Conservation (phyloP, 23 red algal genomes). For the Agarophyton chilense region DNA sequence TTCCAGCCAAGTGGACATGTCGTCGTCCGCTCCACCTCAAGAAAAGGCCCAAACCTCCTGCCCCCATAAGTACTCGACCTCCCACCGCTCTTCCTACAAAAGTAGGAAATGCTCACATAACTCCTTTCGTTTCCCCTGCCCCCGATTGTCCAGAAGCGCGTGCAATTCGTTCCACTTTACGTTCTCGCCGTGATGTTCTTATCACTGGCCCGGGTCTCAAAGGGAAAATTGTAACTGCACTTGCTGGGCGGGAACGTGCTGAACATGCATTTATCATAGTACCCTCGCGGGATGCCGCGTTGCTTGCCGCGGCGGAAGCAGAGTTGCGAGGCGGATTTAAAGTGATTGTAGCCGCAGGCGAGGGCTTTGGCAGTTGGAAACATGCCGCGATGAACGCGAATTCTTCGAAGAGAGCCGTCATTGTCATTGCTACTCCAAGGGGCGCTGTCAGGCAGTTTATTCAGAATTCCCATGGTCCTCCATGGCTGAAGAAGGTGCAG, state of each 20-base stretch:
- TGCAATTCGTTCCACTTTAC: background rate
- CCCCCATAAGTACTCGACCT: background rate
- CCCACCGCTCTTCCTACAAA: background rate
- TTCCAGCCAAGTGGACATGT: conserved; percentile 5
- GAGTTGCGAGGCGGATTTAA: conserved; percentile 8
- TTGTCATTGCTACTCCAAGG: conserved; percentile 56
- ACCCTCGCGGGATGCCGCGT: conserved; percentile 29
- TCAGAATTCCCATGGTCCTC: conserved; percentile 22
- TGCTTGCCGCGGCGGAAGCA: conserved; percentile 31
- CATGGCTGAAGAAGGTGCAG: conserved; percentile 21
- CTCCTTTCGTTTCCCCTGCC: background rate
- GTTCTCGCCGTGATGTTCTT: conserved; percentile 5
- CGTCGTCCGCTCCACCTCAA: conserved; percentile 22
- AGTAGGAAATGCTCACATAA: background rate
- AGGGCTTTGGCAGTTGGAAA: conserved; percentile 16
- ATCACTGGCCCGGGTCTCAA: background rate
- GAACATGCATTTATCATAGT: conserved; percentile 58
- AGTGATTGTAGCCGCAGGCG: conserved; percentile 45
- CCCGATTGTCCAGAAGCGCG: background rate
- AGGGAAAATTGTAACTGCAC: conserved; percentile 13
- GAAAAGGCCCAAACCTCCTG: background rate
- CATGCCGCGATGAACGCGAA: conserved; percentile 61
- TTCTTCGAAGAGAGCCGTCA: conserved; percentile 40
- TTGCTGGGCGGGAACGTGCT: conserved; percentile 32
- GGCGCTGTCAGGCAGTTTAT: conserved; percentile 12